Percentiles rank a stretch among this genome's conserved stretches.
These are phyloP conservation scores for Coprinopsis strossmayeri DNA, from an alignment of 768 basidiomycete species.

Conservation along the genomic window DNA sequence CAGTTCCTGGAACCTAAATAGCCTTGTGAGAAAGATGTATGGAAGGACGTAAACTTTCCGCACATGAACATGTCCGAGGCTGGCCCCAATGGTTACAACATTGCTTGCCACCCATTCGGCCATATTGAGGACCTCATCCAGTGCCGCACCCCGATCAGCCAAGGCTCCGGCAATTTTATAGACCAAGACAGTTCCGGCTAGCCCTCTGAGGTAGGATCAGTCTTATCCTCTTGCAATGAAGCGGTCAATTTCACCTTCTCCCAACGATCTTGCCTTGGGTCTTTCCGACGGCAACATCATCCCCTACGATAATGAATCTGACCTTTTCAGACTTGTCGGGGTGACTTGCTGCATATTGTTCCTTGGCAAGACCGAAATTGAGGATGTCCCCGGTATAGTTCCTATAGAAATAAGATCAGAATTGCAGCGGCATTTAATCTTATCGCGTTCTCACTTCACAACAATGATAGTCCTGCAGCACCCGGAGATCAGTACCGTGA, in stretches of 20 bases:
- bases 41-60: conserved; percentile 12
- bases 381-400: conserved; percentile 90
- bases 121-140: conserved; percentile 61
- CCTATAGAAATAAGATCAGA: conserved; percentile 27
- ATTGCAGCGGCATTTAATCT: background rate
- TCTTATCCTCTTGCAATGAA: background rate
- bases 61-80: conserved; percentile 87
- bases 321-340: conserved; percentile 62
- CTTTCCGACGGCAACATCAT: conserved; percentile 83
- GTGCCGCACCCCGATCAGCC: conserved; percentile 56
- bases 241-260: conserved; percentile 45
- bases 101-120: conserved; percentile 63
- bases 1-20: conserved; percentile 72
- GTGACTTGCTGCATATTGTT: conserved; percentile 68
- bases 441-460: conserved; percentile 54
- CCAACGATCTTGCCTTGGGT: conserved; percentile 83
- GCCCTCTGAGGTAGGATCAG: conserved; percentile 42
- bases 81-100: conserved; percentile 79
- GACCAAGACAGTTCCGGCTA: conserved; percentile 75
- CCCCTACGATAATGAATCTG: conserved; percentile 78
- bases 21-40: background rate
- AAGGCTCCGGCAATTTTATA: conserved; percentile 91
- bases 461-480: conserved; percentile 64
- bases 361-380: conserved; percentile 86
- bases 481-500: conserved; percentile 1